Evolutionary conservation across 139 green algal genomes (phyloP), one percentile per base, ranked within the genome.

Genomic region (Chlorella vulgaris): DNA sequence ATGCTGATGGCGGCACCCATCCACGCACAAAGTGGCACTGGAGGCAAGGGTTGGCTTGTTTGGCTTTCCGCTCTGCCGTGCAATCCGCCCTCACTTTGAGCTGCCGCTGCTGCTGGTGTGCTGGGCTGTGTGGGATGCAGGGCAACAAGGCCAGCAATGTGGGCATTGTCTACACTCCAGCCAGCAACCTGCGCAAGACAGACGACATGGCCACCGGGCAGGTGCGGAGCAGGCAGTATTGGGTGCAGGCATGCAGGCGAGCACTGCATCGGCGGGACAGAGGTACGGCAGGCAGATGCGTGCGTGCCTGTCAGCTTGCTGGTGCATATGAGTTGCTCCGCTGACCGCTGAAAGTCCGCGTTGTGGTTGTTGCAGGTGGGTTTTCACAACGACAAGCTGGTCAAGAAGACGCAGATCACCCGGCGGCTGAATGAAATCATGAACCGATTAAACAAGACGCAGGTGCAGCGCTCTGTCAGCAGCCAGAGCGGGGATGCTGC

Each of bases 391-490:
- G 61, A 92, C 35, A 95, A 94, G 61, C 13, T 85, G 22, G 91
- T 98, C 33, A 80, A 81, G 43, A 94, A 93, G 62, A 83, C 86
- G 7, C 91, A 83, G 29, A 92, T 97, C 43, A 85, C 91, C 29
- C 90, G 88, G 77, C 92, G 94, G 50, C 84, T 89, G 33, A 98
- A 97, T 82, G 94, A 97, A 3, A 93, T 98, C 60, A 86, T 99
- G 40, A 99, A 99, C 86, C 81, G 94, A 0, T 85, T 99, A 29
- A 97, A 98, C 68, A 96, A 95, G 76, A 98, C 94, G 5, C 93
- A 94, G 77, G 60, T 88, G n/a, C n/a, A n/a, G n/a, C n/a, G n/a
- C n/a, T n/a, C n/a, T n/a, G n/a, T n/a, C n/a, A n/a, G n/a, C n/a
- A n/a, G n/a, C n/a, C n/a, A n/a, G n/a, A n/a, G n/a, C n/a, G n/a